These are phyloP conservation scores for Micromonas commoda DNA, from an alignment of 139 green algal genomes.

Conservation along the genomic window DNA sequence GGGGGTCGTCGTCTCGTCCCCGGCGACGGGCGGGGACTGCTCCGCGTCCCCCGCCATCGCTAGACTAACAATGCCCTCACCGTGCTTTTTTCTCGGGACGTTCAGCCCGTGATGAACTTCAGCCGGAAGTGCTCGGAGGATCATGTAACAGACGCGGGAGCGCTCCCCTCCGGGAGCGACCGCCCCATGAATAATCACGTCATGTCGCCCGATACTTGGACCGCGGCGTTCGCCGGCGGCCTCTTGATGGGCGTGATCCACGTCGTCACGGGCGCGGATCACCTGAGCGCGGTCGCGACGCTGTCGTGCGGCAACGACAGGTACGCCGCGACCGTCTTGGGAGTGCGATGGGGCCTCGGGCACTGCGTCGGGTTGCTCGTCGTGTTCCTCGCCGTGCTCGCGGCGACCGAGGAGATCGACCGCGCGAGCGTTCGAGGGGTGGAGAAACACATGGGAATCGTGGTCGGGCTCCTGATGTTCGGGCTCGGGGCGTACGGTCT, in stretches of 20 bases:
- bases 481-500: neutral
- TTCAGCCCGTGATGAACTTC: no score
- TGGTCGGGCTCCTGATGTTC: neutral
- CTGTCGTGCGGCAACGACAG: neutral
- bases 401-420: neutral
- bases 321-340: no score
- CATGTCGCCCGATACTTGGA: no score
- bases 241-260: neutral
- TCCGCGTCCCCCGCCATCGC: no score
- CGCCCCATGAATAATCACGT: no score
- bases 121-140: no score
- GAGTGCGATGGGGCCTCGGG: neutral
- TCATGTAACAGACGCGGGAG: no score
- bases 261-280: neutral
- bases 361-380: neutral
- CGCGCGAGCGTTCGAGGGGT: neutral
- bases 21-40: no score
- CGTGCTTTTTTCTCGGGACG: no score
- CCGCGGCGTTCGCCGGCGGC: neutral
- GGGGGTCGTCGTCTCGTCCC: no score
- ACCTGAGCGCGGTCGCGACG: constrained; percentile 2
- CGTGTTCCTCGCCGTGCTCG: neutral
- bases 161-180: no score
- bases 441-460: neutral
- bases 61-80: no score